A percentile compares a stretch with the other conserved stretches of the same genome.
These are phyloP conservation scores for Cercospora berteroae DNA, from an alignment of 2,329 filamentous ascomycete genomes.

Conservation along the genomic window DNA sequence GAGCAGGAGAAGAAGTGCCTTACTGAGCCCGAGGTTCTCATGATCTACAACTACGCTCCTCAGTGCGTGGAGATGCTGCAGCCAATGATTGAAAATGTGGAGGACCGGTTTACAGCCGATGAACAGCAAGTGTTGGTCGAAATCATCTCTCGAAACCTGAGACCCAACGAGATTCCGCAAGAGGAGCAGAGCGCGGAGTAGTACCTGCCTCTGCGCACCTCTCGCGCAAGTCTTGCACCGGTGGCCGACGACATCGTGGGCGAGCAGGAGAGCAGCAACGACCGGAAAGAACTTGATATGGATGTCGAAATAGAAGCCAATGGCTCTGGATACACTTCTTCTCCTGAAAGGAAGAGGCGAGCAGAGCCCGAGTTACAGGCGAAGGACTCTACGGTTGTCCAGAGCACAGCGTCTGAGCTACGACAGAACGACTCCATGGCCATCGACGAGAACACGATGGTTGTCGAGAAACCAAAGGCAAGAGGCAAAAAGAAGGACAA, in stretches of 20 bases:
- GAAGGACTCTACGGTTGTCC: background rate
- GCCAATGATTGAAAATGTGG: constrained; percentile 39
- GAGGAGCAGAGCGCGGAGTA: constrained; percentile 14
- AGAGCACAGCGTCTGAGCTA: background rate
- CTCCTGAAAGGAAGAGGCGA: background rate
- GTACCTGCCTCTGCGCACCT: constrained; percentile 12
- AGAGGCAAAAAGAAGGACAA: background rate
- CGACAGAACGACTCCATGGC: background rate
- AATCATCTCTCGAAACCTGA: constrained; percentile 22
- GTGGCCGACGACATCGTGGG: background rate
- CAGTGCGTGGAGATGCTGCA: constrained; percentile 35
- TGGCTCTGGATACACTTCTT: background rate
- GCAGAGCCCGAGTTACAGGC: background rate
- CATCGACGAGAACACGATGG: background rate
- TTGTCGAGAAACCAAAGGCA: background rate
- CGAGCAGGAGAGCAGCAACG: background rate
- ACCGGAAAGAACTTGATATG: background rate
- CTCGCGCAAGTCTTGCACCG: background rate
- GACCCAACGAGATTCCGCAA: constrained; percentile 17
- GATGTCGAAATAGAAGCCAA: background rate
- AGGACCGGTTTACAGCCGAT: constrained; percentile 35
- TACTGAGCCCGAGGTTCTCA: constrained; percentile 38
- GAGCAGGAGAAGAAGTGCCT: constrained; percentile 36
- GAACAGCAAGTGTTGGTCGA: constrained; percentile 36
- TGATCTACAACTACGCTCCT: constrained; percentile 38